Conservation (phyloP, 2,329 filamentous ascomycete genomes). For the Gliomastix tumulicola region DNA sequence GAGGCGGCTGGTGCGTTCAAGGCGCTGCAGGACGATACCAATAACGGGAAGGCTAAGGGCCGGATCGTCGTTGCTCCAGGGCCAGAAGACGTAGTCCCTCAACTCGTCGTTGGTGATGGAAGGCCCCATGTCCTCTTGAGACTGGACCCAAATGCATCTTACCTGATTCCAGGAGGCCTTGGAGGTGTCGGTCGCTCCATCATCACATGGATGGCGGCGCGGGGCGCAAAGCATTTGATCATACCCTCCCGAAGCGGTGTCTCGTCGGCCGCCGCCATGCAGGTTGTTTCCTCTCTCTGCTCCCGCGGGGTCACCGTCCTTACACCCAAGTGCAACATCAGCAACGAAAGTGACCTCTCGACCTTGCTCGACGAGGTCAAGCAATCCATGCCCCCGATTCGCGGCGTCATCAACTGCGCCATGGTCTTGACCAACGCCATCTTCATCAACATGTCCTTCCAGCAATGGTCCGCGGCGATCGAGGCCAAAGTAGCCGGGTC, state of each 20-base stretch:
- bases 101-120: background rate
- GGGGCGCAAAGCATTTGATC: constrained; percentile 40
- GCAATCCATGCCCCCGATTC: constrained; percentile 9
- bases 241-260: constrained; percentile 13
- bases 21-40: constrained; percentile 1
- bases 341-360: background rate
- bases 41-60: background rate
- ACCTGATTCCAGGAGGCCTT: constrained; percentile 21
- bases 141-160: constrained; percentile 9
- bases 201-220: constrained; percentile 38
- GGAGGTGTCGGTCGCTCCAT: constrained; percentile 25
- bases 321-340: constrained; percentile 1
- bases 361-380: background rate
- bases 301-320: background rate
- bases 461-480: constrained; percentile 12
- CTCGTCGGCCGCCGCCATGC: background rate
- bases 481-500: constrained; percentile 21
- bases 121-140: too few species aligned
- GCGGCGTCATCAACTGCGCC: constrained; percentile 12
- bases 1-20: background rate
- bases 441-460: constrained; percentile 16
- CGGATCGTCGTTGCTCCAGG: background rate
- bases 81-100: background rate
- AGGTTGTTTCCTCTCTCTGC: background rate
- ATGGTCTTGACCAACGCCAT: constrained; percentile 15